Percentiles rank a stretch among this genome's conserved stretches.
Evolutionary conservation across 2,329 filamentous ascomycete genomes (phyloP).

Genomic region (Thermothelomyces thermophilus): DNA sequence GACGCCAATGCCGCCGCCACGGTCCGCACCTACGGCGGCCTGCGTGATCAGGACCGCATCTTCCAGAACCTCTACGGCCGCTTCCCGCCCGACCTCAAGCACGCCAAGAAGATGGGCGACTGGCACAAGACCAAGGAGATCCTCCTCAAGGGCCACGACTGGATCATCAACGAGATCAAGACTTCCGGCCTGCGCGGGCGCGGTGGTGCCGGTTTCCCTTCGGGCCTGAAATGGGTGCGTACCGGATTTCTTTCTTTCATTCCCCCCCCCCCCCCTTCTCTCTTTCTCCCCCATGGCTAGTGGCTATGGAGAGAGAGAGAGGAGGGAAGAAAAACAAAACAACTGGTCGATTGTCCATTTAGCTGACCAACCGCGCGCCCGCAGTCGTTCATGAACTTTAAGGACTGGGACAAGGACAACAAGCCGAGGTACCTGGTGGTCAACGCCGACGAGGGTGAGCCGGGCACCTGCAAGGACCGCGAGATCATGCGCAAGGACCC

Average conservation of each 20-base stretch:
- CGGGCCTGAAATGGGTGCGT: slow-evolving; percentile 95
- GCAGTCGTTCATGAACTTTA: slow-evolving; percentile 99
- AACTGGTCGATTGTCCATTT: no score
- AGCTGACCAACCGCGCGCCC: slow-evolving; percentile 19
- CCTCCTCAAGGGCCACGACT: slow-evolving; percentile 91
- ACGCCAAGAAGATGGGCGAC: slow-evolving; percentile 94
- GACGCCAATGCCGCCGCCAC: slow-evolving; percentile 61
- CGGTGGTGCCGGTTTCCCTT: slow-evolving; percentile 96
- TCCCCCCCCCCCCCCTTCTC: neutral
- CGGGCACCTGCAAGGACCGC: slow-evolving; percentile 97
- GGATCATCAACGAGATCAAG: slow-evolving; percentile 98
- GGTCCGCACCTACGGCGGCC: slow-evolving; percentile 71
- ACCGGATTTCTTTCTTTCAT: neutral
- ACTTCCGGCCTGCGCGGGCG: slow-evolving; percentile 89
- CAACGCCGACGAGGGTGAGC: slow-evolving; percentile 98
- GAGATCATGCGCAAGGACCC: slow-evolving; percentile 99
- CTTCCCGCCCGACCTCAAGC: slow-evolving; percentile 84
- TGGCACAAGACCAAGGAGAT: slow-evolving; percentile 99
- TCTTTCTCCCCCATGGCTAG: neutral
- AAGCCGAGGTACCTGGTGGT: slow-evolving; percentile 96
- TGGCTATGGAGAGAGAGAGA: no score
- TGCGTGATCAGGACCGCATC: slow-evolving; percentile 95
- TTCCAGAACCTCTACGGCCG: slow-evolving; percentile 98
- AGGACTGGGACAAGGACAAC: slow-evolving; percentile 96
- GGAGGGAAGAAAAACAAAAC: no score